Base-by-base conservation (phyloP, 1,139 yeast species). In the Suhomyces anneliseae region DNA sequence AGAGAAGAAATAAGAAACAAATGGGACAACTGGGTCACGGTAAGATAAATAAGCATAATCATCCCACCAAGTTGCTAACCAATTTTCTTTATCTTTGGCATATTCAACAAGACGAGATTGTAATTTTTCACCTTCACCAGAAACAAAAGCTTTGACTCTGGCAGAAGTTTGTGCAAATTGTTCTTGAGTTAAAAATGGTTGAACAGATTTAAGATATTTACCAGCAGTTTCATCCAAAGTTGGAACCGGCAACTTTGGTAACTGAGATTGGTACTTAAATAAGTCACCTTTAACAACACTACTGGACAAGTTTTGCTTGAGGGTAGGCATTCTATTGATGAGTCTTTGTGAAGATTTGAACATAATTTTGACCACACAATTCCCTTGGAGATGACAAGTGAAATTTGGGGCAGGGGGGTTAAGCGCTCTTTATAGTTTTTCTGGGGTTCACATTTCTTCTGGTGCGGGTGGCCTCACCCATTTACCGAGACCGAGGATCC, bases 51-150 rank as follows among this genome's bases (percentile, higher is more conserved):
- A 93, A 32, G 97, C 96, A 58, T 87, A 90, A 60, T 88, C 88
- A 66, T 92, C 96, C 99, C 99, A 93, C 78, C 87, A 90, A 52
- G 82, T 87, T 46, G 89, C 82, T 61, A 93, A 79, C 99, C 99
- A 93, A 68, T 93, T 93, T 64, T 89, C 85, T 55, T 83, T 79
- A 50, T 70, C 79, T 36, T 69, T 60, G 37, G 95, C 85, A 57
- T 82, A 81, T 29, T 78, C 72, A 38, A 69, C 63, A 47, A 93
- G 77, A 55, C 93, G 79, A 47, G 72, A 56, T 64, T 93, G 98
- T 54, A 93, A 78, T 35, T 69, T 69, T 41, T 81, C 82, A 38
- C 95, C 96, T 48, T 74, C 74, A 36, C 82, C 82, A 7, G 81
- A 67, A 49, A 81, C 68, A 59, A 93, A 90, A 44, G 83, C 87